These are phyloP conservation scores for Exophiala lecanii-corni DNA, from an alignment of 2,329 filamentous ascomycete species.

Conservation along the genomic window DNA sequence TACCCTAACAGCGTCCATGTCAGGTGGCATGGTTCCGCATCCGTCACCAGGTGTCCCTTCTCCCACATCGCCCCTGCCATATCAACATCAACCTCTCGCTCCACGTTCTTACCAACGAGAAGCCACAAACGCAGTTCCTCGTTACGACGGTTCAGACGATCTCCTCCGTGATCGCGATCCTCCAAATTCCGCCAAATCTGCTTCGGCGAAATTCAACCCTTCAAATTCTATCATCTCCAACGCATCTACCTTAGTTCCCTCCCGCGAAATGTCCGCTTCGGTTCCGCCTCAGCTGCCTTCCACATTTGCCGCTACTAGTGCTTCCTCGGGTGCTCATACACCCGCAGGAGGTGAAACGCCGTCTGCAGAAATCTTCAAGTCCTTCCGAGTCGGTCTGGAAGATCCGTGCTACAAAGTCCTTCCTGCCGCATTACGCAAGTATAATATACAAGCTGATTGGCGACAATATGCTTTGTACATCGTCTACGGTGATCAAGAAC, in stretches of 20 bases:
- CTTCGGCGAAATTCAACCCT: constrained; percentile 20
- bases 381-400: constrained; percentile 95
- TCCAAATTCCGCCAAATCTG: constrained; percentile 26
- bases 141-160: constrained; percentile 40
- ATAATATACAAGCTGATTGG: constrained; percentile 97
- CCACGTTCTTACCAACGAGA: constrained; percentile 41
- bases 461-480: constrained; percentile 97
- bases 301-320: constrained; percentile 8
- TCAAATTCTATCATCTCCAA: constrained; percentile 22
- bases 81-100: constrained; percentile 40
- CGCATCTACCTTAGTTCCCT: constrained; percentile 23
- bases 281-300: constrained; percentile 22
- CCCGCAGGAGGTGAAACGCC: constrained; percentile 29
- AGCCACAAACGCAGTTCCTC: constrained; percentile 23
- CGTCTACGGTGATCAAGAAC: constrained; percentile 96
- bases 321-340: constrained; percentile 15
- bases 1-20: constrained; percentile 63
- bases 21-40: constrained; percentile 57
- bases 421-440: constrained; percentile 91
- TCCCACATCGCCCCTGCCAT: constrained; percentile 41
- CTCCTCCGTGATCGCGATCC: constrained; percentile 31
- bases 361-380: constrained; percentile 94
- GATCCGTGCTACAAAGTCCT: constrained; percentile 97
- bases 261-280: constrained; percentile 23
- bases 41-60: constrained; percentile 44